Evolutionary conservation across 2,329 filamentous ascomycete genomes (phyloP).

Genomic region (Byssoonygena ceratinophila): DNA sequence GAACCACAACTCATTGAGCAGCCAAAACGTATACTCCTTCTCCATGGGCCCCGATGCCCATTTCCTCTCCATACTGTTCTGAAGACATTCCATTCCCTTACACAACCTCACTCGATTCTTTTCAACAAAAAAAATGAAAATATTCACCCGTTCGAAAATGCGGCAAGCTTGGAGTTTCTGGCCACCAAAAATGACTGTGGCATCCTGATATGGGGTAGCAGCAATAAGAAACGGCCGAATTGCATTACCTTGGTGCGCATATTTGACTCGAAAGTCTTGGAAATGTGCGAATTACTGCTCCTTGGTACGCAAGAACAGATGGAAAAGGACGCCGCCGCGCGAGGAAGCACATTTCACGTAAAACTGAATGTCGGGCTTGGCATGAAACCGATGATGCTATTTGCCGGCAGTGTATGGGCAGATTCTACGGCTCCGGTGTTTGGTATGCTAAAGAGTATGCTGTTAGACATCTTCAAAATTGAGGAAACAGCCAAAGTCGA

Average conservation of each 20-base stretch:
- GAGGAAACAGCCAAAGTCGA: conserved; percentile 72
- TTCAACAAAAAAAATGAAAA: conserved; percentile 91
- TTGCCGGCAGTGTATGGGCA: conserved; percentile 80
- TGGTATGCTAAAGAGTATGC: conserved; percentile 73
- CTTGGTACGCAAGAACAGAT: conserved; percentile 57
- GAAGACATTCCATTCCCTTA: conserved; percentile 73
- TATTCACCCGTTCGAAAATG: conserved; percentile 88
- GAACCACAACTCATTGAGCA: conserved; percentile 84
- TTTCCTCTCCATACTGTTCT: conserved; percentile 73
- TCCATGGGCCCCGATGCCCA: conserved; percentile 77
- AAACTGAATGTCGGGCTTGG: conserved; percentile 61
- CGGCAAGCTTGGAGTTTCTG: conserved; percentile 84
- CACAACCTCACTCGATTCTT: conserved; percentile 72
- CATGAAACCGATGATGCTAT: conserved; percentile 80
- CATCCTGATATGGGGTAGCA: conserved; percentile 71
- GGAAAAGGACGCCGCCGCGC: conserved; percentile 48
- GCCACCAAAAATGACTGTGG: conserved; percentile 90
- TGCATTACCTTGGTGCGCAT: conserved; percentile 71
- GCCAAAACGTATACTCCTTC: conserved; percentile 77
- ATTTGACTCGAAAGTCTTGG: conserved; percentile 77
- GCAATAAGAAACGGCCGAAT: conserved; percentile 92
- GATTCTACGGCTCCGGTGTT: conserved; percentile 68
- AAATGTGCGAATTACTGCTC: conserved; percentile 87
- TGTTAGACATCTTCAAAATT: conserved; percentile 85
- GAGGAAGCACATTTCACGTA: conserved; percentile 40